phyloP scores from a whole-genome alignment of 164 flowering plant genomes.

The Taxillus chinensis region DNA sequence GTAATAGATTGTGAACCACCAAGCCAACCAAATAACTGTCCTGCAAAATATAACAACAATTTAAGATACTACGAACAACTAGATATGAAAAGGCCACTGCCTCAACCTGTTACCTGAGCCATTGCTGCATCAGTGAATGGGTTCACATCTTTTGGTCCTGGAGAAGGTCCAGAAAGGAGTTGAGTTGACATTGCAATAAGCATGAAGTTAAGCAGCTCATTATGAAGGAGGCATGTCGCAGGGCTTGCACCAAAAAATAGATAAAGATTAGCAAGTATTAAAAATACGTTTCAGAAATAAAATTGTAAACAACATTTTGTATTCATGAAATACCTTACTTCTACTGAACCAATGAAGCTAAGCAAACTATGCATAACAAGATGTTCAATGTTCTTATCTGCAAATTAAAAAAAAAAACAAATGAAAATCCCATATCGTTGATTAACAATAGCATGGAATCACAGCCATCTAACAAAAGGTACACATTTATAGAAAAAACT shows the following conservation, averaged over 20 bases:
- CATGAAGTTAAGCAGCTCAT: constrained; percentile 83
- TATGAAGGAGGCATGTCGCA: constrained; percentile 59
- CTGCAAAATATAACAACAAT: constrained; percentile 29
- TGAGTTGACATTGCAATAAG: constrained; percentile 91
- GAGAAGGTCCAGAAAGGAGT: constrained; percentile 82
- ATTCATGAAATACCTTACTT: constrained; percentile 53
- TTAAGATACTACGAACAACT: neutral
- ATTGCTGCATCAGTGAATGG: constrained; percentile 88
- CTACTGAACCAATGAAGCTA: constrained; percentile 61
- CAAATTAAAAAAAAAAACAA: constrained; percentile 12
- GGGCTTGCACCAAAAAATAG: constrained; percentile 32
- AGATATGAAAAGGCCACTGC: neutral
- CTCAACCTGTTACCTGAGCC: constrained; percentile 44
- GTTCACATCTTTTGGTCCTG: constrained; percentile 72
- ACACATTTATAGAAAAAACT: neutral
- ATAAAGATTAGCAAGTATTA: neutral
- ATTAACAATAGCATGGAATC: too few species aligned
- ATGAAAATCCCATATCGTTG: neutral
- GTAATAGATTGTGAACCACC: constrained; percentile 59
- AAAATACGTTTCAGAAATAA: too few species aligned
- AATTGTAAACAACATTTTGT: too few species aligned
- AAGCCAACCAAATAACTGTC: constrained; percentile 51
- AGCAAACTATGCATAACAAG: constrained; percentile 59
- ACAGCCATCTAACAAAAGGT: too few species aligned
- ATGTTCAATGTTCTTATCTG: constrained; percentile 55